phyloP scores from a whole-genome alignment of 208 protist species.

The Trypanosomatidae sp. region DNA sequence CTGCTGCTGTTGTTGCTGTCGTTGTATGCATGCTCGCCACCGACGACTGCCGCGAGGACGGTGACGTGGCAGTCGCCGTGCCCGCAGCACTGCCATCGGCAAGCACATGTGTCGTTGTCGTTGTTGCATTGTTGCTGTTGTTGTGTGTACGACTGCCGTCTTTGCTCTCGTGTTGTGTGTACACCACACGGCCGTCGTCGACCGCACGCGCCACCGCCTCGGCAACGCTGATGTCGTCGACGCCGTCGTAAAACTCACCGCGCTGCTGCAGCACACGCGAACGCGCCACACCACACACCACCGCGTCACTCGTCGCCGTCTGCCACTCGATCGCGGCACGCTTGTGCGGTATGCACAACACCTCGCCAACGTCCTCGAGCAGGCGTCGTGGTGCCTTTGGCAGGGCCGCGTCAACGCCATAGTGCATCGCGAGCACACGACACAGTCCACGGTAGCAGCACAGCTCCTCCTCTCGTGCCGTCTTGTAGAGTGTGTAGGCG shows the following conservation, averaged over 20 bases:
- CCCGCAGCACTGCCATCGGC: no score
- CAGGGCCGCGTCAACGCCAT: slow-evolving; percentile 13
- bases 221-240: slow-evolving; percentile 53
- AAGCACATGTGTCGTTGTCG: no score
- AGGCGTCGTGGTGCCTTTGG: slow-evolving; percentile 40
- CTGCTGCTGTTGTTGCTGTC: no score
- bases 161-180: no score
- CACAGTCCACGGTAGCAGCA: slow-evolving; percentile 49
- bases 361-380: slow-evolving; percentile 63
- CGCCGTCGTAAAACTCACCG: slow-evolving; percentile 70
- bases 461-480: slow-evolving; percentile 70
- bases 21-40: no score
- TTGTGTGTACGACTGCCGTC: no score
- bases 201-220: slow-evolving; percentile 5
- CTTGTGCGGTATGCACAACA: slow-evolving; percentile 23
- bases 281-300: slow-evolving; percentile 26
- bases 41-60: no score
- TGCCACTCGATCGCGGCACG: slow-evolving; percentile 33
- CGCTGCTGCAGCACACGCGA: slow-evolving; percentile 40
- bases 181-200: slow-evolving; percentile 26
- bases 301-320: slow-evolving; percentile 25
- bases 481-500: slow-evolving; percentile 65
- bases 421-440: slow-evolving; percentile 70
- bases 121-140: no score
- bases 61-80: no score